Evolutionary conservation across 1,284 basidiomycete genomes (phyloP).

Genomic region (Trametes versicolor): DNA sequence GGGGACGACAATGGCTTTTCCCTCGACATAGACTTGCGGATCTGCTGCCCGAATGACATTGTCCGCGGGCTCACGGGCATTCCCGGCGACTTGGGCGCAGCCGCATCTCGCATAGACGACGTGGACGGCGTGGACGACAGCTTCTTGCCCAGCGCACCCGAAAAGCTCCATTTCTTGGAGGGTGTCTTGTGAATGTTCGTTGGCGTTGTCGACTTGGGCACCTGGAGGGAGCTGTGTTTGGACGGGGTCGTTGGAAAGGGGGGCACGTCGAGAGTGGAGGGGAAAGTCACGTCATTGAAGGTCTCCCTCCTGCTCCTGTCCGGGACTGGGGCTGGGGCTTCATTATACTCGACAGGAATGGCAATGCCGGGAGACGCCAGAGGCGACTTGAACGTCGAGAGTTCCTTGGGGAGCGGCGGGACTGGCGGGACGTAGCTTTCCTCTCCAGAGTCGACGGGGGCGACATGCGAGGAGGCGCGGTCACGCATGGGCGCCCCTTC

Average conservation of each 20-base stretch:
- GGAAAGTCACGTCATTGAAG: constrained; percentile 36
- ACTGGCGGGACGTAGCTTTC: constrained; percentile 88
- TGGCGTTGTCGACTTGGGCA: constrained; percentile 47
- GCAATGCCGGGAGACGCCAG: constrained; percentile 59
- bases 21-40: constrained; percentile 73
- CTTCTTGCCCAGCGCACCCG: constrained; percentile 87
- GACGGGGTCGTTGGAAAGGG: constrained; percentile 44
- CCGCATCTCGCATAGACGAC: constrained; percentile 58
- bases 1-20: constrained; percentile 62
- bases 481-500: constrained; percentile 72
- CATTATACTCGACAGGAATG: constrained; percentile 49
- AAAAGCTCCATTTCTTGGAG: constrained; percentile 97
- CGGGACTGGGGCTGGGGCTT: constrained; percentile 38
- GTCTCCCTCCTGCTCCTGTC: constrained; percentile 39
- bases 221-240: constrained; percentile 43
- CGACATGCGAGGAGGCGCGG: constrained; percentile 67
- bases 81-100: constrained; percentile 53
- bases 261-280: constrained; percentile 63
- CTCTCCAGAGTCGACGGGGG: constrained; percentile 65
- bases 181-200: constrained; percentile 67
- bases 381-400: constrained; percentile 79
- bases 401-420: constrained; percentile 93
- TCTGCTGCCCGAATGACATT: constrained; percentile 67
- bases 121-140: constrained; percentile 73
- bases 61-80: constrained; percentile 72